phyloP scores from a whole-genome alignment of 305 asterid species.

The Solanum aculeatissimum region DNA sequence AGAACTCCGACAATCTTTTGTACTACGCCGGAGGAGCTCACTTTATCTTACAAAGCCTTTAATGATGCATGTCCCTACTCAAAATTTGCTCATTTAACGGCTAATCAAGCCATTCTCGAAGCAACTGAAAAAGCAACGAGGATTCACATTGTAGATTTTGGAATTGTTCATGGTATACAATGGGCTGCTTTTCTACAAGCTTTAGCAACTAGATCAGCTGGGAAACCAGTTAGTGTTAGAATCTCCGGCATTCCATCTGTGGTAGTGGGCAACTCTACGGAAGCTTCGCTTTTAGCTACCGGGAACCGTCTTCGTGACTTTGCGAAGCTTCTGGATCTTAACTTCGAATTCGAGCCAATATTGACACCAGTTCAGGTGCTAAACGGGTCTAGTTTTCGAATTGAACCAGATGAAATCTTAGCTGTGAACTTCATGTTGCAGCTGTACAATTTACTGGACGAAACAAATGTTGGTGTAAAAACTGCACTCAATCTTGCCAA shows the following conservation, averaged over 20 bases:
- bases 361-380: constrained; percentile 50
- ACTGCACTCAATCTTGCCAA: constrained; percentile 57
- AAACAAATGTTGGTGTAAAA: constrained; percentile 39
- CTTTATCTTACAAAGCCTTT: constrained; percentile 57
- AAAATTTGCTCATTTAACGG: constrained; percentile 75
- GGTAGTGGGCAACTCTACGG: constrained; percentile 49
- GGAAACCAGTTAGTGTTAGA: constrained; percentile 60
- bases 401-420: constrained; percentile 51
- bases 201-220: constrained; percentile 68
- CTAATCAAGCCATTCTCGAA: constrained; percentile 87
- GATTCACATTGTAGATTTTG: constrained; percentile 88
- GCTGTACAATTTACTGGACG: constrained; percentile 55
- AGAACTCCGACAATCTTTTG: constrained; percentile 13
- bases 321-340: constrained; percentile 67
- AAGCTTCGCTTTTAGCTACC: constrained; percentile 54
- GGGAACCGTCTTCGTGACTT: constrained; percentile 77
- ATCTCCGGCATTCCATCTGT: constrained; percentile 89
- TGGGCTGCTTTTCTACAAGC: constrained; percentile 98
- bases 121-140: constrained; percentile 48
- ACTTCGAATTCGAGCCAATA: constrained; percentile 69
- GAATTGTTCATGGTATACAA: constrained; percentile 84
- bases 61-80: constrained; percentile 95
- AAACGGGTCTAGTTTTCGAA: constrained; percentile 37
- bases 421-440: constrained; percentile 90
- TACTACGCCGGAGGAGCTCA: constrained; percentile 54